Conservation (phyloP, 441 rosid species). For the Monsonia emarginata region DNA sequence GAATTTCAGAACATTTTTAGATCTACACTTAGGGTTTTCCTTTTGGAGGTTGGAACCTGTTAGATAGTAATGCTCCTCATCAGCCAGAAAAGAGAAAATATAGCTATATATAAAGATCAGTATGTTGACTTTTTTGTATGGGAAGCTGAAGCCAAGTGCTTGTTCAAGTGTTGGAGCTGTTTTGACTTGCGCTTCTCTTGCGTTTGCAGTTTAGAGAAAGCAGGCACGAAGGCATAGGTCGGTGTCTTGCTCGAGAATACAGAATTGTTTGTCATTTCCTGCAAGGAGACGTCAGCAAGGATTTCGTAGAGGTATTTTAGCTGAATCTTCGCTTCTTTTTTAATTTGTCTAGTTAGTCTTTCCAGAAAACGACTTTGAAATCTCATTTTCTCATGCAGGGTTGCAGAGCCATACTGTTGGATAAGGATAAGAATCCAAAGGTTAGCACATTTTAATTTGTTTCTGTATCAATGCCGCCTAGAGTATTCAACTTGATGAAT, state of each 20-base stretch:
- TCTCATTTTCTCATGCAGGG: constrained; percentile 43
- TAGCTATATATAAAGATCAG: too few species aligned
- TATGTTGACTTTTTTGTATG: too few species aligned
- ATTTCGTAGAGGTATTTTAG: constrained; percentile 58
- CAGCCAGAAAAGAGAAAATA: too few species aligned
- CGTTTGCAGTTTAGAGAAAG: constrained; percentile 74
- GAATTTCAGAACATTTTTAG: too few species aligned
- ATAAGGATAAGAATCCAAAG: constrained; percentile 86
- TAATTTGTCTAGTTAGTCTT: not conserved
- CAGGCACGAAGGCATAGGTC: constrained; percentile 67
- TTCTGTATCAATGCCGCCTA: constrained; percentile 3
- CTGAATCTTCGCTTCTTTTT: constrained; percentile 7
- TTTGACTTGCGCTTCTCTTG: not conserved
- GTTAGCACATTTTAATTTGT: constrained; percentile 26
- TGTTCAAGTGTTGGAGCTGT: not conserved
- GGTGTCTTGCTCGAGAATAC: constrained; percentile 65
- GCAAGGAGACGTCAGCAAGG: constrained; percentile 71
- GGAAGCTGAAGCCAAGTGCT: too few species aligned
- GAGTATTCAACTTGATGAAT: not conserved
- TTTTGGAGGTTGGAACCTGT: too few species aligned
- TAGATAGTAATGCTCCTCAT: too few species aligned
- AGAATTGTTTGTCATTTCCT: constrained; percentile 77
- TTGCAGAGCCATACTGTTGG: constrained; percentile 76
- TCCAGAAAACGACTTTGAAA: not conserved
- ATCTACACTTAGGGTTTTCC: too few species aligned